These are phyloP conservation scores for Claviceps pusilla DNA, from an alignment of 2,329 filamentous ascomycete genomes.

Conservation along the genomic window DNA sequence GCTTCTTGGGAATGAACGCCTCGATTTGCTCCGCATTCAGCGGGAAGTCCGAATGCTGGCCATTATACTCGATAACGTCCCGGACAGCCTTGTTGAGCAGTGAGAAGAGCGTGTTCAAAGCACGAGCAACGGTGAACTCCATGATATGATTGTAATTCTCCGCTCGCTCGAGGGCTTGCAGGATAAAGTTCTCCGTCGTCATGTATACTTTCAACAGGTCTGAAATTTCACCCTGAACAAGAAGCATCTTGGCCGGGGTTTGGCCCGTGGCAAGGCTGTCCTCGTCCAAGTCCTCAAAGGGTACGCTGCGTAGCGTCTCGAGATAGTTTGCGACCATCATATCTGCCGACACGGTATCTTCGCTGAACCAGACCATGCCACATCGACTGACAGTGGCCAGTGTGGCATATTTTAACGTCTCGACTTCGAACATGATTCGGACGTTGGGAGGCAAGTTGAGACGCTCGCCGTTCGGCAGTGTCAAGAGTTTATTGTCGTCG, in stretches of 20 bases:
- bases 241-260: slow-evolving; percentile 61
- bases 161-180: slow-evolving; percentile 61
- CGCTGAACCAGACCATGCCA: slow-evolving; percentile 99
- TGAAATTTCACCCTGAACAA: slow-evolving; percentile 65
- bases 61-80: slow-evolving; percentile 88
- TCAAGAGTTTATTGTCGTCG: slow-evolving; percentile 96
- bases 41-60: slow-evolving; percentile 85
- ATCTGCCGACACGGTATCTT: slow-evolving; percentile 81
- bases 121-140: slow-evolving; percentile 87
- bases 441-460: slow-evolving; percentile 89
- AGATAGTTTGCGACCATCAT: slow-evolving; percentile 94
- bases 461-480: slow-evolving; percentile 92
- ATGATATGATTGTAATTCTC: slow-evolving; percentile 86
- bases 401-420: slow-evolving; percentile 92
- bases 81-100: slow-evolving; percentile 87
- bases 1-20: slow-evolving; percentile 80
- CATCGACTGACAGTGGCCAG: slow-evolving; percentile 98
- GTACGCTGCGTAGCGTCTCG: slow-evolving; percentile 61
- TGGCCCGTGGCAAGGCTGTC: slow-evolving; percentile 66
- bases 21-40: slow-evolving; percentile 83
- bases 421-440: slow-evolving; percentile 99
- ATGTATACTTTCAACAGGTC: slow-evolving; percentile 64
- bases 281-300: slow-evolving; percentile 92
- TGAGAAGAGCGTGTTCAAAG: slow-evolving; percentile 85
- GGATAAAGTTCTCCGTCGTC: slow-evolving; percentile 64